Base-by-base conservation (phyloP, 2,329 filamentous ascomycete species). In the Fusarium ambrosium region DNA sequence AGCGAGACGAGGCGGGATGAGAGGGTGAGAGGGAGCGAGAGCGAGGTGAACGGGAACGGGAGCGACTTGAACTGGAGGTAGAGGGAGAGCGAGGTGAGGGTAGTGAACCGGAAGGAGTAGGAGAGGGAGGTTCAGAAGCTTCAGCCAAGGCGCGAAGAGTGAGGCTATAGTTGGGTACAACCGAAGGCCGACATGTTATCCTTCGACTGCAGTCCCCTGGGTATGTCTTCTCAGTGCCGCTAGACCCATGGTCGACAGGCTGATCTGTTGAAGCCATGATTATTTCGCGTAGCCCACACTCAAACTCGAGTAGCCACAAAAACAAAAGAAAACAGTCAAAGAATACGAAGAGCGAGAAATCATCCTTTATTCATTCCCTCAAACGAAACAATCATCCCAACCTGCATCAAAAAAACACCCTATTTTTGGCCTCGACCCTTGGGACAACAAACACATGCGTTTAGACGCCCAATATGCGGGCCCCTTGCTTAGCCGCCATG, bases 391-490 rank as follows among this genome's bases (percentile, higher is more conserved):
- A 27, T 32, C 10, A 51, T 51, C 22, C 45, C 45, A 51, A 27
- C 16, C 45, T 32, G 24, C 48, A 55, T 4, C 24, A n/a, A 29
- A 48, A 22, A 22, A 24, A 24, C 9, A n/a, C 45, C 16, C 48
- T 55, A 55, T 55, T 55, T 55, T 55, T 32, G 48, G 27, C 27
- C 48, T 13, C 27, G 27, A 32, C 48, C 48, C 48, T 53, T 48
- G 43, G 48, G 29, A 32, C 29, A 32, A 32, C 29, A 18, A 29
- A 29, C 48, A 53, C 48, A 55, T 29, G 48, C 6, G 48, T 20
- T 55, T 55, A 55, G 48, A 55, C 48, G 48, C 48, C 48, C 48
- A 32, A 55, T 55, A 55, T 55, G 48, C 48, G 27, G 29, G 48
- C 48, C 27, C 48, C 48, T 29, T 32, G 27, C 48, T 32, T 55